Evolutionary conservation across 768 basidiomycete genomes (phyloP).

Genomic region (Termitomyces sp.): DNA sequence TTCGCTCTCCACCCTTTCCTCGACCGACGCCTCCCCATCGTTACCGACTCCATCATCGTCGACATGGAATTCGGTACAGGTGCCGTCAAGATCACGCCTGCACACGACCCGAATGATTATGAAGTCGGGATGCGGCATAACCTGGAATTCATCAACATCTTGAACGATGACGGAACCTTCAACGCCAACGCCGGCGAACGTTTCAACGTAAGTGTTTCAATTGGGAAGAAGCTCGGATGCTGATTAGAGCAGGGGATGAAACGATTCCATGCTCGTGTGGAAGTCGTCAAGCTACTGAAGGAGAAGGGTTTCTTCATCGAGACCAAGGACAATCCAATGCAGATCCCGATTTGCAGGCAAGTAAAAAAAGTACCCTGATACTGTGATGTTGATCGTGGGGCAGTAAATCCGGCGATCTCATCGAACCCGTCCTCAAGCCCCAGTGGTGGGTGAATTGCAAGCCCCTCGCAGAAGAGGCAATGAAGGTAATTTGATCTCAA

Average conservation of each 20-base stretch:
- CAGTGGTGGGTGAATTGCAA: slow-evolving; percentile 99
- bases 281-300: slow-evolving; percentile 78
- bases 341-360: slow-evolving; percentile 87
- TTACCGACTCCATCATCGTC: slow-evolving; percentile 81
- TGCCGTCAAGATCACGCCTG: slow-evolving; percentile 98
- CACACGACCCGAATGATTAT: slow-evolving; percentile 97
- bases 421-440: slow-evolving; percentile 92
- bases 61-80: slow-evolving; percentile 98
- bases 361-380: slow-evolving; percentile 14
- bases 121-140: slow-evolving; percentile 86
- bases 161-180: slow-evolving; percentile 96
- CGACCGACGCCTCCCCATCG: slow-evolving; percentile 79
- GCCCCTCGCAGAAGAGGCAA: slow-evolving; percentile 83
- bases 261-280: slow-evolving; percentile 88
- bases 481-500: slow-evolving; percentile 49
- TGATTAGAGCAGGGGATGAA: slow-evolving; percentile 74
- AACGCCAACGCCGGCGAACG: slow-evolving; percentile 82
- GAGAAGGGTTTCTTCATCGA: slow-evolving; percentile 84
- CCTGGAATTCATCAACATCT: slow-evolving; percentile 87
- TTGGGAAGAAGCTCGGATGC: neutral
- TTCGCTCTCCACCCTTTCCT: slow-evolving; percentile 88
- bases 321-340: slow-evolving; percentile 96
- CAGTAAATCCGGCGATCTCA: slow-evolving; percentile 95
- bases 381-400: neutral
- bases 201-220: slow-evolving; percentile 51